Percentiles rank a stretch among this genome's conserved stretches.
Conservation (phyloP, 495 filamentous ascomycete species). For the Pyronema domesticum region DNA sequence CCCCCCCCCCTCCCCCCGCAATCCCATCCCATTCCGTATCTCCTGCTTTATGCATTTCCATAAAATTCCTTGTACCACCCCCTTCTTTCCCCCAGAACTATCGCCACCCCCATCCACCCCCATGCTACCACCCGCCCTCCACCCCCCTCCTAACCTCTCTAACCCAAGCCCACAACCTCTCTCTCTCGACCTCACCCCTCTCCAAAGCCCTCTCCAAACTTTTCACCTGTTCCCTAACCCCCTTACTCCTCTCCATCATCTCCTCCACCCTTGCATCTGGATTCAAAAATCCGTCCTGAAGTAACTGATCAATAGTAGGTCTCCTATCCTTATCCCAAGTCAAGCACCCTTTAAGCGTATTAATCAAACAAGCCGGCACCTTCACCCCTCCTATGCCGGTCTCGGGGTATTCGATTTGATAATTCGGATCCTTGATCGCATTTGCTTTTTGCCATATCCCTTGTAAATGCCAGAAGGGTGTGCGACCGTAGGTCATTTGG, state of each 20-base stretch:
- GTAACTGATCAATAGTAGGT: conserved; percentile 59
- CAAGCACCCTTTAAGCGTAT: conserved; percentile 62
- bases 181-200: too few species aligned
- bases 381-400: conserved; percentile 52
- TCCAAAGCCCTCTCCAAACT: too few species aligned
- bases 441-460: conserved; percentile 56
- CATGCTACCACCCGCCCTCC: too few species aligned
- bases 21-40: too few species aligned
- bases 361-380: conserved; percentile 51
- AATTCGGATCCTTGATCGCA: conserved; percentile 77
- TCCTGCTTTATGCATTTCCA: too few species aligned
- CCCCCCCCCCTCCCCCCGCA: too few species aligned
- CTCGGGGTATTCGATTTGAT: conserved; percentile 65
- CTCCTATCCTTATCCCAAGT: conserved; percentile 58
- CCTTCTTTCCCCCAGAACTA: too few species aligned
- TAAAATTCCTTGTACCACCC: too few species aligned
- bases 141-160: too few species aligned
- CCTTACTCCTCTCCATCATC: conserved; percentile 25
- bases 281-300: conserved; percentile 56
- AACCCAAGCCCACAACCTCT: too few species aligned
- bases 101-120: too few species aligned
- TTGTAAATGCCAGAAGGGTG: conserved; percentile 80
- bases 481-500: conserved; percentile 88
- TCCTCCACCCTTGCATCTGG: conserved; percentile 39
- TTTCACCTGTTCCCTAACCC: too few species aligned